Percentiles rank a stretch among this genome's conserved stretches.
phyloP scores from a whole-genome alignment of 352 stramenopile genomes.

The Phytophthora pini region DNA sequence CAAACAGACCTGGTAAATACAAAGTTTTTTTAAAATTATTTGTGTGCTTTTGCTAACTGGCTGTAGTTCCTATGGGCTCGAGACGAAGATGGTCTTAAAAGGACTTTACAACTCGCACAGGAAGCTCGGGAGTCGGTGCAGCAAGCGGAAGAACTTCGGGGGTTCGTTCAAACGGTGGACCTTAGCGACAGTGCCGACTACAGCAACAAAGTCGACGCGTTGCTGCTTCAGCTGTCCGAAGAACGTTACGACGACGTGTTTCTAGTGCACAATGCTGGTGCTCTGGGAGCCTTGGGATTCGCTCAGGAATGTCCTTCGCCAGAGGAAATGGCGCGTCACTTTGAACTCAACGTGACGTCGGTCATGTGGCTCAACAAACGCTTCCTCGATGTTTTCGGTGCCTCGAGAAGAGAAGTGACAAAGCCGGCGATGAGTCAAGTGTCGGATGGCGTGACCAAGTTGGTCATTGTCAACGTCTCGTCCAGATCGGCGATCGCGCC shows the following conservation, averaged over 20 bases:
- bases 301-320: constrained; percentile 51
- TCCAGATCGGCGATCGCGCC: constrained; percentile 78
- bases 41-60: constrained; percentile 1
- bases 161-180: constrained; percentile 48
- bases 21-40: neutral
- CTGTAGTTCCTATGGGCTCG: constrained; percentile 60
- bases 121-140: constrained; percentile 29
- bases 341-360: constrained; percentile 85
- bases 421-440: neutral
- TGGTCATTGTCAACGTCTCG: constrained; percentile 83
- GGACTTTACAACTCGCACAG: constrained; percentile 49
- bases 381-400: constrained; percentile 66
- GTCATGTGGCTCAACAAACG: constrained; percentile 80
- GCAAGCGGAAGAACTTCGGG: constrained; percentile 26
- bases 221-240: constrained; percentile 37
- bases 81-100: constrained; percentile 47
- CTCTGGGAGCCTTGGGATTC: constrained; percentile 68
- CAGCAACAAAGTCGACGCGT: constrained; percentile 45
- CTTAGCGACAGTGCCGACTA: constrained; percentile 53
- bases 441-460: constrained; percentile 15
- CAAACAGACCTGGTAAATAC: constrained; percentile 56
- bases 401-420: constrained; percentile 38
- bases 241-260: constrained; percentile 49
- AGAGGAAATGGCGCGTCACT: constrained; percentile 51
- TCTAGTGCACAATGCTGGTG: constrained; percentile 84